A percentile compares a stretch with the other conserved stretches of the same genome.
Conservation (phyloP, 2,329 filamentous ascomycete species). For the Alternaria sp. region DNA sequence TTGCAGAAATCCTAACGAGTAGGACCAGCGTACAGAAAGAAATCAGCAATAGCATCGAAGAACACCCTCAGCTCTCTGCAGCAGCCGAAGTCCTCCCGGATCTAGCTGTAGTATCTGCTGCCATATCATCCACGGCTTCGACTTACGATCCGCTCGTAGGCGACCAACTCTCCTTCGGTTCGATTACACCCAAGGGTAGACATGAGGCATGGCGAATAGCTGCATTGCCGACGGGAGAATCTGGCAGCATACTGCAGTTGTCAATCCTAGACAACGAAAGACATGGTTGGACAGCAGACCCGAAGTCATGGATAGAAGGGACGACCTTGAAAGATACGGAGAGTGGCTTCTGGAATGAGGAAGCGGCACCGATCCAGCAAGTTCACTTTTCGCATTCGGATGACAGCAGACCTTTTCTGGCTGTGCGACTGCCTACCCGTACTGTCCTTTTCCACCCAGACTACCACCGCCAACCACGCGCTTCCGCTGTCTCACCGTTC, state of each 20-base stretch:
- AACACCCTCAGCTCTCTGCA: constrained; percentile 33
- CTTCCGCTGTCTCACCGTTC: constrained; percentile 21
- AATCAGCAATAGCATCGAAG: constrained; percentile 22
- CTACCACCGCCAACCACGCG: constrained; percentile 19
- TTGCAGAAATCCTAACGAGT: constrained; percentile 1
- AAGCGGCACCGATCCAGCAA: constrained; percentile 61
- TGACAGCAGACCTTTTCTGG: constrained; percentile 56
- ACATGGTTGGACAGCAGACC: constrained; percentile 62
- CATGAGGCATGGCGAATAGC: constrained; percentile 36
- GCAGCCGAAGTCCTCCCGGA: constrained; percentile 29
- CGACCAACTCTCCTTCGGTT: constrained; percentile 63
- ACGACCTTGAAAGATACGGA: constrained; percentile 53
- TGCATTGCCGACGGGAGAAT: constrained; percentile 57
- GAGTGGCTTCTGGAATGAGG: constrained; percentile 62
- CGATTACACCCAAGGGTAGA: constrained; percentile 56
- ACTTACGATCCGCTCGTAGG: constrained; percentile 51
- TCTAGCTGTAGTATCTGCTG: constrained; percentile 33
- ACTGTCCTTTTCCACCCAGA: constrained; percentile 57
- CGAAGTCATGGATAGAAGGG: constrained; percentile 57
- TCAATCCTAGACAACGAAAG: constrained; percentile 58
- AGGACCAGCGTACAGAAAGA: constrained; percentile 18
- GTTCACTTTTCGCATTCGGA: constrained; percentile 57
- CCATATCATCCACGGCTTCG: constrained; percentile 36
- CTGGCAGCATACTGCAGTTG: constrained; percentile 65
- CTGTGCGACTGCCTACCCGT: constrained; percentile 55